Conservation (phyloP, 1,284 basidiomycete genomes). For the Sporisorium exsertum region DNA sequence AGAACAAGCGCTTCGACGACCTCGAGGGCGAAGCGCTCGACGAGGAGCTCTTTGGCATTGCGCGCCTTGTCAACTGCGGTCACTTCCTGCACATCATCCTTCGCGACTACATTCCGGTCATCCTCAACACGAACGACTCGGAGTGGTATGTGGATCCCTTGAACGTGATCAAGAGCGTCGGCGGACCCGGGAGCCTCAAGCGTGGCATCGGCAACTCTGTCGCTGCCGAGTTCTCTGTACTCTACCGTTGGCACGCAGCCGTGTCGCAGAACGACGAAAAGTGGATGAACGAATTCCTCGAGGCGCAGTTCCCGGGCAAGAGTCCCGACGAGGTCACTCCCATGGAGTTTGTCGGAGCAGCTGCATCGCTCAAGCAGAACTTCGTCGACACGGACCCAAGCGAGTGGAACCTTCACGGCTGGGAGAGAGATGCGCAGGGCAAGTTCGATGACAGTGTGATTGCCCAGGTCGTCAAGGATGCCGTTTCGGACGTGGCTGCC, state of each 20-base stretch:
- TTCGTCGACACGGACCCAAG: slow-evolving; percentile 64
- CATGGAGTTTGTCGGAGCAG: slow-evolving; percentile 75
- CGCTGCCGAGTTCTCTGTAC: slow-evolving; percentile 54
- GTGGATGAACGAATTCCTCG: slow-evolving; percentile 58
- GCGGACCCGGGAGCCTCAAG: slow-evolving; percentile 38
- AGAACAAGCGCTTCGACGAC: slow-evolving; percentile 40
- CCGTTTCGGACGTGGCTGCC: slow-evolving; percentile 75
- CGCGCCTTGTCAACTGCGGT: slow-evolving; percentile 50
- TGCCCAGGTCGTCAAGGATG: slow-evolving; percentile 71
- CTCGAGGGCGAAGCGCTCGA: slow-evolving; percentile 49
- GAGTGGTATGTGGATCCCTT: slow-evolving; percentile 58
- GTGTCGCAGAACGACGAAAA: slow-evolving; percentile 55
- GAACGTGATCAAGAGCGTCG: slow-evolving; percentile 49
- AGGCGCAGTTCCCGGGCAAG: slow-evolving; percentile 38
- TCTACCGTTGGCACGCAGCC: slow-evolving; percentile 60
- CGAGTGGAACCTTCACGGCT: slow-evolving; percentile 76
- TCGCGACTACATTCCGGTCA: slow-evolving; percentile 60
- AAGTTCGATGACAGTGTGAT: slow-evolving; percentile 80
- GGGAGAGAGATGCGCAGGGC: slow-evolving; percentile 76
- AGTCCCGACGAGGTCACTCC: slow-evolving; percentile 72
- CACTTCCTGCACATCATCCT: slow-evolving; percentile 52
- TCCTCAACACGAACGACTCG: slow-evolving; percentile 58
- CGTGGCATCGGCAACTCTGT: slow-evolving; percentile 58
- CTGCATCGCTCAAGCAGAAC: slow-evolving; percentile 57
- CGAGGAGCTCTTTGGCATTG: slow-evolving; percentile 55